Evolutionary conservation across 441 rosid genomes (phyloP), one percentile per base, ranked within the genome.

Genomic region (Breynia disticha): DNA sequence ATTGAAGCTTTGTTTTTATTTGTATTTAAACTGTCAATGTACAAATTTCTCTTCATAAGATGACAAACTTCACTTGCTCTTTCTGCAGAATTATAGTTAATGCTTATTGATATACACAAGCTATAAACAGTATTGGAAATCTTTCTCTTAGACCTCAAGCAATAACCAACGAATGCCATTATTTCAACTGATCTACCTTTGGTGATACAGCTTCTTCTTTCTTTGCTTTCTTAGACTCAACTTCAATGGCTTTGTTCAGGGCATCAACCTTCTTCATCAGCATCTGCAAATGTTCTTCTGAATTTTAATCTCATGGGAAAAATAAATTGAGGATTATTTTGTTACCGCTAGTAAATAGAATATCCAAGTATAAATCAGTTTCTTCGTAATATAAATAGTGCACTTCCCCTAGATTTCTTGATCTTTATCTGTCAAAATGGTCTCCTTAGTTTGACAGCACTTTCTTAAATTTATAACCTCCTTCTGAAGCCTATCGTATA

Each of bases 401-500:
- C 50, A n/a, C 20, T 44, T 63, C 55, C 86, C 98, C 91, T 78
- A 81, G 67, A 93, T 86, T 74, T 93, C 84, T 57, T 81, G 75
- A 46, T 88, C 84, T 65, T 88, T 93, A 7, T 77, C 62, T 66
- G 52, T 73, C 72, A 93, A 72, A 43, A 47, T 58, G 59, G 55
- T 57, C 14, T 84, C 94, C 71, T 82, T 88, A 57, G 68, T 70
- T 70, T 84, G 88, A 22, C 83, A 79, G n/a, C 52, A 57, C 70
- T 71, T 93, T 71, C 88, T 79, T 60, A 93, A 71, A 60, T 54
- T 59, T 55, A 86, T 65, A 3, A 86, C 85, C 74, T 84, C 97
- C 56, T 81, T 93, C 52, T 93, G 98, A 68, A 88, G 76, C 53
- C 78, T 86, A 46, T 93, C 98, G 54, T 84, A 91, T 51, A 91